Evolutionary conservation across 2,329 filamentous ascomycete species (phyloP).

Genomic region (Pseudogymnoascus sp.): DNA sequence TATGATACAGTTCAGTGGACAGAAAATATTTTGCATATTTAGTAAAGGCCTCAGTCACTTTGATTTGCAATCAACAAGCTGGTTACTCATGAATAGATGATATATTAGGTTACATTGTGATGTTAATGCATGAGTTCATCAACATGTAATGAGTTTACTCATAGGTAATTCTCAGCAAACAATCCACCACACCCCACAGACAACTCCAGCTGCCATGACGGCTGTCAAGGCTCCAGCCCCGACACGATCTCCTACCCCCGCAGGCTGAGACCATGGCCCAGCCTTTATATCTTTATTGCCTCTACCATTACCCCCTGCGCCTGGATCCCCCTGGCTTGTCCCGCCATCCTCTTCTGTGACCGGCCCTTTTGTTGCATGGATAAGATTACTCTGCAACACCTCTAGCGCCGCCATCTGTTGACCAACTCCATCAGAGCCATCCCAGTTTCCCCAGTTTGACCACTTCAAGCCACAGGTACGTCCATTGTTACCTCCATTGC

Average conservation of each 20-base stretch:
- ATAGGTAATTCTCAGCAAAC: conserved; percentile 20
- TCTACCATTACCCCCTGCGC: conserved; percentile 19
- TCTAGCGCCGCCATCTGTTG: conserved; percentile 65
- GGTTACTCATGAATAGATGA: neutral
- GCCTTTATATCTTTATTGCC: neutral
- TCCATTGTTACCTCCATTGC: conserved; percentile 46
- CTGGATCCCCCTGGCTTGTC: conserved; percentile 38
- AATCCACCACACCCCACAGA: conserved; percentile 49
- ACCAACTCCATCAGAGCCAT: conserved; percentile 53
- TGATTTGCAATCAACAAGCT: neutral
- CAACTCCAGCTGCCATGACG: conserved; percentile 40
- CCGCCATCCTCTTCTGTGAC: conserved; percentile 47
- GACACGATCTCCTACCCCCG: conserved; percentile 49
- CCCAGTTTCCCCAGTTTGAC: conserved; percentile 44
- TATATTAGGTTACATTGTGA: too few species aligned
- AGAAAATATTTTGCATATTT: neutral
- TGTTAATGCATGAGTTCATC: too few species aligned
- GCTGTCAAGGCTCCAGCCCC: conserved; percentile 60
- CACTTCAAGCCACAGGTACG: conserved; percentile 54
- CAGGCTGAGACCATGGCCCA: conserved; percentile 11
- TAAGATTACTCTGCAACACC: conserved; percentile 53
- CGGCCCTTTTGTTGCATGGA: conserved; percentile 35
- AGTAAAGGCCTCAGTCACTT: neutral
- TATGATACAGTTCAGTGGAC: neutral
- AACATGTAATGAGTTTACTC: neutral